These are phyloP conservation scores for Hordeum pubiflorum DNA, from an alignment of 202 grass and related monocot species.

Conservation along the genomic window DNA sequence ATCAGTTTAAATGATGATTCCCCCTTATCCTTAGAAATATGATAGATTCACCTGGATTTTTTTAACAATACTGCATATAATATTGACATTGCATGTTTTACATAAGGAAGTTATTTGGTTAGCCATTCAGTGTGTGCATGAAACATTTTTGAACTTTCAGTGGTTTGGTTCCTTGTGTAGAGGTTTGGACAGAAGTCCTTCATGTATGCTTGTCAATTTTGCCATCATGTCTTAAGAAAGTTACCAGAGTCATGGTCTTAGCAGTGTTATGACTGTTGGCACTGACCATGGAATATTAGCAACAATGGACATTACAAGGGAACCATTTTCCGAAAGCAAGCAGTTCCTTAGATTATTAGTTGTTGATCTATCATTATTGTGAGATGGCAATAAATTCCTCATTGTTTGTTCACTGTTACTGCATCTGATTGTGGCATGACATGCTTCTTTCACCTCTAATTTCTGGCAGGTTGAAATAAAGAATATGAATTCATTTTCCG, in stretches of 20 bases:
- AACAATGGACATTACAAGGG: not conserved
- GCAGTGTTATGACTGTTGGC: not conserved
- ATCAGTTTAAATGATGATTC: not conserved
- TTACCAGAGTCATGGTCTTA: not conserved
- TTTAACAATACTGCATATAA: not conserved
- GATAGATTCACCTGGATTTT: not conserved
- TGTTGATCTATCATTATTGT: not conserved
- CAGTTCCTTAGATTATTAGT: not conserved
- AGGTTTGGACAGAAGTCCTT: not conserved
- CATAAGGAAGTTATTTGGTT: not conserved
- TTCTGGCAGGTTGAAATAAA: slow-evolving; percentile 90
- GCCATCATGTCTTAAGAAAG: not conserved
- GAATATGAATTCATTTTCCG: slow-evolving; percentile 98
- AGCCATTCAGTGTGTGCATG: not conserved
- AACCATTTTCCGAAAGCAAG: not conserved
- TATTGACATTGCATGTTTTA: not conserved
- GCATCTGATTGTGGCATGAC: not conserved
- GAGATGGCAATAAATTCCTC: not conserved
- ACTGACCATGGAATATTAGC: not conserved
- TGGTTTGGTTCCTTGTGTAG: not conserved
- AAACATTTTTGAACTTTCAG: not conserved
- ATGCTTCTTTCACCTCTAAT: slow-evolving; percentile 19
- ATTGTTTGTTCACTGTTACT: not conserved
- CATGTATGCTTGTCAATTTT: not conserved
- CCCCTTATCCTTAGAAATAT: not conserved